phyloP scores from a whole-genome alignment of 257 asterid genomes.

The Nicotiana undulata region DNA sequence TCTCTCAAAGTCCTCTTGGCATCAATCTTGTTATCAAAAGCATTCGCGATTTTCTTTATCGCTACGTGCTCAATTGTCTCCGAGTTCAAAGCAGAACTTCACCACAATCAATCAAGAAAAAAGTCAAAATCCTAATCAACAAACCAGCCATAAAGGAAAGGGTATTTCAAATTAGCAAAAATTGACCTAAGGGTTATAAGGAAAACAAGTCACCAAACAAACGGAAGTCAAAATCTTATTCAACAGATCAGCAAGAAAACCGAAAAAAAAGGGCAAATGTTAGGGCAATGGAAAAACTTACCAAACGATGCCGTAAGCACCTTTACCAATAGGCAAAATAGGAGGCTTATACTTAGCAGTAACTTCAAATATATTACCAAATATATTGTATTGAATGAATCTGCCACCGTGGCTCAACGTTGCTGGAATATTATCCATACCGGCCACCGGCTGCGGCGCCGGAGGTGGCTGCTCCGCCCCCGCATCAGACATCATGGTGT shows the following conservation, averaged over 20 bases:
- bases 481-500: constrained; percentile 16
- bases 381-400: constrained; percentile 22
- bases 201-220: constrained; percentile 14
- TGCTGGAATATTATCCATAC: constrained; percentile 17
- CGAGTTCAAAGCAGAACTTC: constrained; percentile 23
- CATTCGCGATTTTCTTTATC: constrained; percentile 19
- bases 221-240: not conserved
- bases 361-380: constrained; percentile 21
- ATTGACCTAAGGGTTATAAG: not conserved
- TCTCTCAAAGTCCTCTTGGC: constrained; percentile 27
- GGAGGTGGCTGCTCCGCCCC: not conserved
- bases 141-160: not conserved
- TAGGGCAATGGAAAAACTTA: not conserved
- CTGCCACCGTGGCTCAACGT: constrained; percentile 19
- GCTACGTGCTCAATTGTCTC: constrained; percentile 24
- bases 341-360: constrained; percentile 24
- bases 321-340: constrained; percentile 25
- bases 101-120: not conserved
- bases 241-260: not conserved
- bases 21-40: constrained; percentile 20
- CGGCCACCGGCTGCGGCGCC: not conserved
- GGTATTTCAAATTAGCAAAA: not conserved
- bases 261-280: too few relatives aligned
- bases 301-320: constrained; percentile 27
- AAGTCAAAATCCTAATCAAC: not conserved